A percentile compares a stretch with the other conserved stretches of the same genome.
phyloP scores from a whole-genome alignment of 352 stramenopile genomes.

The Phytophthora pseudosyringae region DNA sequence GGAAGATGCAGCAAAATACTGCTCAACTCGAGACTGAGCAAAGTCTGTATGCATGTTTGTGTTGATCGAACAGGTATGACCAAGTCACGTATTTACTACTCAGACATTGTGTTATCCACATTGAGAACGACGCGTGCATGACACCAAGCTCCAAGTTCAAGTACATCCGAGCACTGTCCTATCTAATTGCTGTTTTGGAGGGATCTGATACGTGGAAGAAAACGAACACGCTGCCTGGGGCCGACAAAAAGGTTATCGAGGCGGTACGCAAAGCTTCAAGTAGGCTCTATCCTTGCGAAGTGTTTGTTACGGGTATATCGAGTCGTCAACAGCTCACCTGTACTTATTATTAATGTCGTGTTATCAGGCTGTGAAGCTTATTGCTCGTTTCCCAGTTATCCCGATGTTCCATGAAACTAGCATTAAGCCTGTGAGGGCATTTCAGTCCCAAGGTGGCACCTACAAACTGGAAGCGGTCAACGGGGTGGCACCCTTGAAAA shows the following conservation, averaged over 20 bases:
- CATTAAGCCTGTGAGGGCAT: constrained; percentile 43
- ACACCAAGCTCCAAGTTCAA: constrained; percentile 53
- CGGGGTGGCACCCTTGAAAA: constrained; percentile 17
- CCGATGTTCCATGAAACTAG: constrained; percentile 60
- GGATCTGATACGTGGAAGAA: constrained; percentile 36
- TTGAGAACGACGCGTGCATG: constrained; percentile 48
- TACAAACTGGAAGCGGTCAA: constrained; percentile 31
- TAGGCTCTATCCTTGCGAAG: constrained; percentile 18
- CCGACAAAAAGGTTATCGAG: constrained; percentile 64
- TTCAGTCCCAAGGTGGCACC: constrained; percentile 18
- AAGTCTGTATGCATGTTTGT: neutral
- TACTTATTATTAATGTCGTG: neutral
- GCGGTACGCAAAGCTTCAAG: constrained; percentile 46
- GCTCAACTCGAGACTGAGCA: neutral
- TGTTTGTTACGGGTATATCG: constrained; percentile 1
- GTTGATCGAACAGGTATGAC: constrained; percentile 47
- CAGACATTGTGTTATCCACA: constrained; percentile 51
- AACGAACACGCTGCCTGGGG: constrained; percentile 33
- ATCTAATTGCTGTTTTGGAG: constrained; percentile 56
- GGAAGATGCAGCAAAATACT: neutral
- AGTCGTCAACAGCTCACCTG: constrained; percentile 6
- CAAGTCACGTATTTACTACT: constrained; percentile 67
- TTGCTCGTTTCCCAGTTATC: constrained; percentile 53
- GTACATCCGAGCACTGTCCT: constrained; percentile 57
- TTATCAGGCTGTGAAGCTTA: constrained; percentile 46